Conservation (phyloP, 116 monocot species). For the Zostera marina region DNA sequence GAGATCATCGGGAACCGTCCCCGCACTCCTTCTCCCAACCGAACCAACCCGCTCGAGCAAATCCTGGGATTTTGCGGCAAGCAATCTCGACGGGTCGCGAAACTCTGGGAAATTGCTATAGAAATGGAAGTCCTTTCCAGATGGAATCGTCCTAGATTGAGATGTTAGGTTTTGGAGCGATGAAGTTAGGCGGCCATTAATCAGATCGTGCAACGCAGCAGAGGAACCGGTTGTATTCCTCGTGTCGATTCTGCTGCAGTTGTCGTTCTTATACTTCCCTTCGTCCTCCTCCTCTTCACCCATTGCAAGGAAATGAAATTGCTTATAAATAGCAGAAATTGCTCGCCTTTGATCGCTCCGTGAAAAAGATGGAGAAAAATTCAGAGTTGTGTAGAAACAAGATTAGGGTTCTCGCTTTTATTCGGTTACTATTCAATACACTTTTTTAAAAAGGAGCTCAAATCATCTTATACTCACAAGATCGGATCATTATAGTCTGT, state of each 20-base stretch:
- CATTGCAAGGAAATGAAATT: background rate
- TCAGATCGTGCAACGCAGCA: background rate
- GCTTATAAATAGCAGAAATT: background rate
- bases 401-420: background rate
- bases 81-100: slow-evolving; percentile 22
- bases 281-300: background rate
- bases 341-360: no score
- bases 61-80: slow-evolving; percentile 15
- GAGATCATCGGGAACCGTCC: slow-evolving; percentile 31
- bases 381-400: background rate
- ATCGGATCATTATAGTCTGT: background rate
- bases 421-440: background rate
- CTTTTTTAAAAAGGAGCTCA: background rate
- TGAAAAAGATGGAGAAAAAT: background rate
- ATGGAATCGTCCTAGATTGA: slow-evolving; percentile 49
- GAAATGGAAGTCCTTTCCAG: slow-evolving; percentile 73
- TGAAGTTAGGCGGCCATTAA: background rate
- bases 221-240: background rate
- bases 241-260: background rate
- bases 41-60: slow-evolving; percentile 21
- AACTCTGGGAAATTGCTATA: slow-evolving; percentile 75
- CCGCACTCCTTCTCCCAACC: slow-evolving; percentile 5
- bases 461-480: background rate
- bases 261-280: background rate
- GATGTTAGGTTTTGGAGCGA: slow-evolving; percentile 16